Evolutionary conservation across 176 grass and related monocot genomes (phyloP), one percentile per base, ranked within the genome.

Genomic region (Microstegium vimineum): DNA sequence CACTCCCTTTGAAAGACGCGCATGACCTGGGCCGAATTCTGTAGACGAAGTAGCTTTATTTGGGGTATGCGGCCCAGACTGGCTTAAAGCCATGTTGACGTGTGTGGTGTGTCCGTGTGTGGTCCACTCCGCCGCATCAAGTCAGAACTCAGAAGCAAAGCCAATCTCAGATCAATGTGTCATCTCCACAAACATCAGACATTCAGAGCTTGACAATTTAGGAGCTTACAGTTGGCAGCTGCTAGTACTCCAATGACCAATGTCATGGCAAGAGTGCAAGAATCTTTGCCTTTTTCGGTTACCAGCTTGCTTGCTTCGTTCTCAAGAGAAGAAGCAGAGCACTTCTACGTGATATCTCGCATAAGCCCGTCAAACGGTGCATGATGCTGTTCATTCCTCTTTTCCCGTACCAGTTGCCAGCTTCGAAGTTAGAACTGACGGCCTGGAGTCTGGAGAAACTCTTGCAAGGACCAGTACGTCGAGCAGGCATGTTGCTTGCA

Each of bases 211-310:
- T 10, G 6, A 54, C 20, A 10, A 10, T 1, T n/a, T n/a, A 56
- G 52, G 52, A 56, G n/a, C 52, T n/a, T 56, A 56, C 33, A 69
- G 34, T 2, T 45, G 25, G 23, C 69, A 46, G 23, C 43, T 46
- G 25, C 25, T 18, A 46, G 22, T 23, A 20, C 17, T 51, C 5
- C 10, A 10, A n/a, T 1, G 32, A 26, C 67, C 43, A 33, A 51
- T 51, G 43, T 33, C 43, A 51, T 57, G 52, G 28, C n/a, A 27
- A 38, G 51, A 15, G 4, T 1, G 18, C 64, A 81, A 41, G 52
- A 72, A 83, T 65, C 71, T 82, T 71, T 62, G 31, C 27, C 17
- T 74, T 33, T 45, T 66, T 69, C 78, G 15, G 62, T 80, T 38
- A 18, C 31, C 26, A 37, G 25, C 71, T 83, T 66, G 61, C 57